A percentile compares a stretch with the other conserved stretches of the same genome.
phyloP scores from a whole-genome alignment of 495 filamentous ascomycete species.

The Neurospora sp. region DNA sequence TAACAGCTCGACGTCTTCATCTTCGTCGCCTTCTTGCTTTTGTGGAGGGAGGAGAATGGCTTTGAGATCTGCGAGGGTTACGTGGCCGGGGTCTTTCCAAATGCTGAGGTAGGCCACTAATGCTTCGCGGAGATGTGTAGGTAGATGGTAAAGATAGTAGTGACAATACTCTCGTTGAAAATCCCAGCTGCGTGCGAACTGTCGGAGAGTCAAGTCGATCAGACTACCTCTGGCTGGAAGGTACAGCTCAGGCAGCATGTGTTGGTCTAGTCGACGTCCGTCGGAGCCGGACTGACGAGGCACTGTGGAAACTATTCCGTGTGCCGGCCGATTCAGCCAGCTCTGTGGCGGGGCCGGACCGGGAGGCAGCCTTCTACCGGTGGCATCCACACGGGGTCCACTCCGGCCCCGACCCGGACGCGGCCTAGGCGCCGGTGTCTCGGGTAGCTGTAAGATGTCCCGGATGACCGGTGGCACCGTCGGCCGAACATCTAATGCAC shows the following conservation, averaged over 20 bases:
- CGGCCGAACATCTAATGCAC: constrained; percentile 16
- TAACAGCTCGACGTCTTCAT: constrained; percentile 17
- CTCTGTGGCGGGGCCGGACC: constrained; percentile 65
- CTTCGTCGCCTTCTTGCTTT: constrained; percentile 15
- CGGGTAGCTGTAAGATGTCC: constrained; percentile 57
- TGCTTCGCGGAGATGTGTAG: constrained; percentile 47
- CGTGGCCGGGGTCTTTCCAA: constrained; percentile 30
- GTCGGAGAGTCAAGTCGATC: constrained; percentile 46
- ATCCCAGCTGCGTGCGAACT: constrained; percentile 59
- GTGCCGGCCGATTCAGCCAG: constrained; percentile 41
- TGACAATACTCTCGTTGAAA: constrained; percentile 58
- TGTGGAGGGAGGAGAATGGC: constrained; percentile 26
- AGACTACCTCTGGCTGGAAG: constrained; percentile 40
- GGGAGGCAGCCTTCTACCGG: constrained; percentile 41
- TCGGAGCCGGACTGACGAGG: neutral
- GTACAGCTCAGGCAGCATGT: constrained; percentile 25
- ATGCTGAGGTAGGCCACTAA: constrained; percentile 55
- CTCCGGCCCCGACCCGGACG: constrained; percentile 33
- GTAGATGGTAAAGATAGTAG: constrained; percentile 53
- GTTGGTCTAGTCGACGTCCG: constrained; percentile 4
- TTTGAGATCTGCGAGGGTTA: constrained; percentile 34
- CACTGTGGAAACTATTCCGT: neutral
- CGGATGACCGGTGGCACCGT: constrained; percentile 42
- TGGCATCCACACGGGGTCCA: constrained; percentile 25
- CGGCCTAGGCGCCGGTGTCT: constrained; percentile 56